A percentile compares a stretch with the other conserved stretches of the same genome.
These are phyloP conservation scores for Cutaneotrichosporon cutaneum DNA, from an alignment of 1,284 basidiomycete genomes.

Conservation along the genomic window DNA sequence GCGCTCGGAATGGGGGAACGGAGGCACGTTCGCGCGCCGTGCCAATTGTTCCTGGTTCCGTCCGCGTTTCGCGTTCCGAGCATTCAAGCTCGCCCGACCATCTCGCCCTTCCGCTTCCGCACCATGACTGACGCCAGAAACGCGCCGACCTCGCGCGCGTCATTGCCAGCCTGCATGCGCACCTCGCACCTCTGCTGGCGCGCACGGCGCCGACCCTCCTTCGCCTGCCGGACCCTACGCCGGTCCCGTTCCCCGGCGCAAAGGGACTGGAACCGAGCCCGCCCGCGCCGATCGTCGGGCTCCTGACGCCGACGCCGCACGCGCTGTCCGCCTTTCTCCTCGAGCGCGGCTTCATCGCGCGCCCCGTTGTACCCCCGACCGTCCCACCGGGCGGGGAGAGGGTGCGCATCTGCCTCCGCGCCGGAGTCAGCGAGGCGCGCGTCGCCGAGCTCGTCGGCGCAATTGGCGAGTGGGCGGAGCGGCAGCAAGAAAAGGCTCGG, in stretches of 20 bases:
- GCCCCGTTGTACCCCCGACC: conserved; percentile 52
- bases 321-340: conserved; percentile 45
- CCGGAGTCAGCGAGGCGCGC: conserved; percentile 35
- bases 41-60: background rate
- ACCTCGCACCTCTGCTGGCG: conserved; percentile 30
- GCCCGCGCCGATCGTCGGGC: conserved; percentile 73
- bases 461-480: conserved; percentile 38
- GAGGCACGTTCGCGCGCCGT: background rate
- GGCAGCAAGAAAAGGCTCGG: background rate
- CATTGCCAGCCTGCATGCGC: conserved; percentile 25
- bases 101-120: too few relatives aligned
- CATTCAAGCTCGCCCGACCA: too few relatives aligned
- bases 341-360: conserved; percentile 42
- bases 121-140: conserved; percentile 6
- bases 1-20: background rate
- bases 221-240: conserved; percentile 32
- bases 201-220: conserved; percentile 31
- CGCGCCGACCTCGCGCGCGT: conserved; percentile 1
- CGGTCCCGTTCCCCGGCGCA: conserved; percentile 26
- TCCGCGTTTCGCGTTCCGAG: too few relatives aligned
- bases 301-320: conserved; percentile 71
- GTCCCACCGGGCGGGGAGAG: conserved; percentile 50
- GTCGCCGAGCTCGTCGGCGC: conserved; percentile 33
- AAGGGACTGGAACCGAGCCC: conserved; percentile 27
- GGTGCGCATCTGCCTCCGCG: conserved; percentile 49